Evolutionary conservation across 2,329 filamentous ascomycete genomes (phyloP), one percentile per base, ranked within the genome.

Genomic region (Pestalotiopsis sp.): DNA sequence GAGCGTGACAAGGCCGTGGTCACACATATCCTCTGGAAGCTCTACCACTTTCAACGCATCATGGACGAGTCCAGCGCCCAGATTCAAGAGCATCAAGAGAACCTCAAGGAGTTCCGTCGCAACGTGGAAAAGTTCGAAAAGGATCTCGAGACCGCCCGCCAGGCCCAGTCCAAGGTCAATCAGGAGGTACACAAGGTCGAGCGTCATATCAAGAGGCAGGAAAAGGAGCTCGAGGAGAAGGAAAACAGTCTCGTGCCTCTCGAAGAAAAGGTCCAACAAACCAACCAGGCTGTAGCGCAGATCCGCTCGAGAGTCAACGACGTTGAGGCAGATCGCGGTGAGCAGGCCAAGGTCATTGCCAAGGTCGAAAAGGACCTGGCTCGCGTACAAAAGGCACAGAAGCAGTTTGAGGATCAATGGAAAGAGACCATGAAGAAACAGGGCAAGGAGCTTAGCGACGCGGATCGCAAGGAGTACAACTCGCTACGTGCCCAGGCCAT

Each of bases 11-110:
- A 93, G 66, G 96, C 95, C 7, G 92, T 98, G 68, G 93, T 98
- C 67, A 95, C 92, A 1, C 95, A 98, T 73, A 95, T 97, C 41
- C 84, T 99, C 14, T 99, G 95, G 95, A 98, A 98, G 81, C 86
- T 99, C 1, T 98, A 94, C 79, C 94, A 97, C 77, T 97, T 97
- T 78, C 95, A 99, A 80, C 92, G 91, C 68, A 89, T 94, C 38
- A 98, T 99, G 84, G 93, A 98, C 74, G 92, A 95, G 74, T 97
- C 96, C 27, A 95, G 92, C 73, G 90, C 90, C 59, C 91, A 96
- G 75, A 99, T 99, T 68, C 92, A 95, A 75, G 94, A 93, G 74
- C 94, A 98, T 75, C 95, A 98, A 76, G 94, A 97, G 77, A 95
- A 98, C 74, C 85, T 99, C 23, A 97, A 97, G 79, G 95, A 98